phyloP scores from a whole-genome alignment of 2,329 filamentous ascomycete genomes.

The Cordyceps militaris region DNA sequence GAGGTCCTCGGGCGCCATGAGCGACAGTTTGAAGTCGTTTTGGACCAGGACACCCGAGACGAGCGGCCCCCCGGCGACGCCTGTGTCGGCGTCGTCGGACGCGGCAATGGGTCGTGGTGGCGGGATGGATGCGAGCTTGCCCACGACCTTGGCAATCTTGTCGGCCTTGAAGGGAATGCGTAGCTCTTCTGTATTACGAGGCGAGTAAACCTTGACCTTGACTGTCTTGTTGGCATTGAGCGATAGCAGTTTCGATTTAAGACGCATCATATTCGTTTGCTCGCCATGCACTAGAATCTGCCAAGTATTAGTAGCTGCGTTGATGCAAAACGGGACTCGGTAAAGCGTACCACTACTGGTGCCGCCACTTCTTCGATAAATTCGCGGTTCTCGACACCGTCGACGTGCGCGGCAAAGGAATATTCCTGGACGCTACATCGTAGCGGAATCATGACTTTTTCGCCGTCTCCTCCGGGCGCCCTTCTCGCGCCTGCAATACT shows the following conservation, averaged over 20 bases:
- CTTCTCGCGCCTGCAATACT: constrained; percentile 57
- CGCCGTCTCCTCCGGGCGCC: constrained; percentile 60
- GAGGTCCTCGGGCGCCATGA: constrained; percentile 95
- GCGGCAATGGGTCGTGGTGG: constrained; percentile 46
- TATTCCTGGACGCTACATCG: constrained; percentile 91
- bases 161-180: constrained; percentile 92
- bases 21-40: constrained; percentile 92
- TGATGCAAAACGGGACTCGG: neutral
- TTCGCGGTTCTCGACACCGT: constrained; percentile 89
- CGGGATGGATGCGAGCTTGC: constrained; percentile 76
- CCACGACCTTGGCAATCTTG: constrained; percentile 93
- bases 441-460: constrained; percentile 85
- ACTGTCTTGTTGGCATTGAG: constrained; percentile 73
- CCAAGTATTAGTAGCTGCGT: constrained; percentile 11
- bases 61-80: constrained; percentile 39
- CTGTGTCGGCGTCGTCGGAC: constrained; percentile 24
- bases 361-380: constrained; percentile 94
- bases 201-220: constrained; percentile 88
- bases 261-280: constrained; percentile 94
- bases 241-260: constrained; percentile 92
- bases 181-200: constrained; percentile 90
- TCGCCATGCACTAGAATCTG: constrained; percentile 92
- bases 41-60: constrained; percentile 90
- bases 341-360: constrained; percentile 76
- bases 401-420: constrained; percentile 94